Evolutionary conservation across 352 stramenopile genomes (phyloP).

Genomic region (Halophytophthora batemanensis): DNA sequence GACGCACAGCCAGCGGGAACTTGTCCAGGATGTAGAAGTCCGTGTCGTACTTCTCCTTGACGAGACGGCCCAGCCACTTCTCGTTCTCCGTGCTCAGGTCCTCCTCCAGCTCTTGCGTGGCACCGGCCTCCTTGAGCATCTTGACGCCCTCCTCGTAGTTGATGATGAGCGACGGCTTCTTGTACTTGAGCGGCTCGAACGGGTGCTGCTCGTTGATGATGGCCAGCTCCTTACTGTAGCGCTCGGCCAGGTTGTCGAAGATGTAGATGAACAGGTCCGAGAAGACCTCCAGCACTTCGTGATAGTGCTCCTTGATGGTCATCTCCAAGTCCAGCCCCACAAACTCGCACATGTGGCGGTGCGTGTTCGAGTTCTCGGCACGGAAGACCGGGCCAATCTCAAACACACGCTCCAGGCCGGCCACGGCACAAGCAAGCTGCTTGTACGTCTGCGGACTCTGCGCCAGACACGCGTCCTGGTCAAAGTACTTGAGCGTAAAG

Average conservation of each 20-base stretch:
- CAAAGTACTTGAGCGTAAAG: conserved; percentile 99
- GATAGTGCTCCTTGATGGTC: conserved; percentile 99
- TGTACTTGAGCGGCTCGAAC: conserved; percentile 97
- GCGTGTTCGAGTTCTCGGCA: conserved; percentile 99
- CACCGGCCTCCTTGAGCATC: conserved; percentile 86
- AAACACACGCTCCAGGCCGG: conserved; percentile 98
- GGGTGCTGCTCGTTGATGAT: conserved; percentile 96
- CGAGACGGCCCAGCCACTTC: conserved; percentile 94
- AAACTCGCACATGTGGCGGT: conserved; percentile 99
- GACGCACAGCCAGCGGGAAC: conserved; percentile 97
- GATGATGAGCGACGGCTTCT: conserved; percentile 91
- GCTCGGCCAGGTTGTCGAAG: conserved; percentile 96
- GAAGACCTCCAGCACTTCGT: conserved; percentile 97
- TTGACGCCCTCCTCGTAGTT: conserved; percentile 94
- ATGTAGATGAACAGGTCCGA: conserved; percentile 99
- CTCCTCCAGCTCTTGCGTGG: conserved; percentile 72
- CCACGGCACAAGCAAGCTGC: conserved; percentile 98
- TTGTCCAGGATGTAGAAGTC: conserved; percentile 99
- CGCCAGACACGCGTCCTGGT: conserved; percentile 94
- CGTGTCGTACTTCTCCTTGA: conserved; percentile 98
- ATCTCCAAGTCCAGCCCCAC: conserved; percentile 99
- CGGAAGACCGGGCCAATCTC: conserved; percentile 99
- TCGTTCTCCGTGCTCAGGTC: conserved; percentile 96
- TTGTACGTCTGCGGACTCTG: conserved; percentile 99
- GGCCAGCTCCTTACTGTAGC: conserved; percentile 93